These are phyloP conservation scores for Leersia perrieri DNA, from an alignment of 176 grass and related monocot species.

Conservation along the genomic window DNA sequence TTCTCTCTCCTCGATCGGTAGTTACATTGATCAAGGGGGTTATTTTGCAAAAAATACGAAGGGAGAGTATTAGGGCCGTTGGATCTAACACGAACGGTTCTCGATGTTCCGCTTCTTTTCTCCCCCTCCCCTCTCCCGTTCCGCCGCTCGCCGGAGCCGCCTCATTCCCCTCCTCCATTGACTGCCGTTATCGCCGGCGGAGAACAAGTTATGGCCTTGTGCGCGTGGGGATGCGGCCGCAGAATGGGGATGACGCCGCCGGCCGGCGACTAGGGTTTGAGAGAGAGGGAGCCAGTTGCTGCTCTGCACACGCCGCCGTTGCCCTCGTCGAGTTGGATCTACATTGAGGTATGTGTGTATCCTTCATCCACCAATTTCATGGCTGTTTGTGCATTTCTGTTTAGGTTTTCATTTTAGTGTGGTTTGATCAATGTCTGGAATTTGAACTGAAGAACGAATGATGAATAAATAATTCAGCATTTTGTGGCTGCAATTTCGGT, in stretches of 20 bases:
- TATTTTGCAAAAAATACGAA: background rate
- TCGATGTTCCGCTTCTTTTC: background rate
- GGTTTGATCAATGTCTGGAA: background rate
- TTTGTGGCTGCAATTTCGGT: no score
- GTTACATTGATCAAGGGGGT: background rate
- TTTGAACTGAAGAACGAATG: background rate
- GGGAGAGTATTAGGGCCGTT: background rate
- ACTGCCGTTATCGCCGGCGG: conserved; percentile 12
- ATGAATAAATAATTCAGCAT: background rate
- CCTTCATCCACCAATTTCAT: background rate
- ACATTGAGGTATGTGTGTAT: conserved; percentile 31
- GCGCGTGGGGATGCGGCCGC: no score
- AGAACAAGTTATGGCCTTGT: no score
- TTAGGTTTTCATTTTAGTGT: background rate
- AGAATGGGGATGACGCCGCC: conserved; percentile 58
- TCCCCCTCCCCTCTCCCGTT: background rate
- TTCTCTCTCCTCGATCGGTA: no score
- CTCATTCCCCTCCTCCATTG: background rate
- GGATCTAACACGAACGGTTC: background rate
- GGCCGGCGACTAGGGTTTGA: background rate
- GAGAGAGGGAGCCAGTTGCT: background rate
- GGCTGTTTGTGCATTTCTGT: background rate
- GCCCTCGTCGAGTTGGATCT: conserved; percentile 56
- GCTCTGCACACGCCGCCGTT: conserved; percentile 20
- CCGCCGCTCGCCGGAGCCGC: background rate